These are phyloP conservation scores for Paxillus involutus DNA, from an alignment of 768 basidiomycete species.

Conservation along the genomic window DNA sequence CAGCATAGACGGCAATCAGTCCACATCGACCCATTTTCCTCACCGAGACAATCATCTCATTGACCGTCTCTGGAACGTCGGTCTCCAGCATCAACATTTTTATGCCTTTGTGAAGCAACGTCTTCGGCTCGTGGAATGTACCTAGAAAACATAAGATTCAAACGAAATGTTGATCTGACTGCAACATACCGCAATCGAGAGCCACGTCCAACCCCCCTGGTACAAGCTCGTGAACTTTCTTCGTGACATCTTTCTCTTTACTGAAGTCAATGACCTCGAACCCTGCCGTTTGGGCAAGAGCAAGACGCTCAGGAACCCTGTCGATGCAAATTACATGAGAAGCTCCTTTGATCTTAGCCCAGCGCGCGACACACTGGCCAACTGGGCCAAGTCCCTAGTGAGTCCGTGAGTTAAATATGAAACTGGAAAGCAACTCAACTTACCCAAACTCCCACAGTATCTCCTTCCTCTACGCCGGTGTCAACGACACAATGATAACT, in stretches of 20 bases:
- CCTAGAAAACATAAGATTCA: constrained; percentile 23
- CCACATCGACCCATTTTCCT: constrained; percentile 61
- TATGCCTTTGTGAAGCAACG: constrained; percentile 61
- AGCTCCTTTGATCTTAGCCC: constrained; percentile 67
- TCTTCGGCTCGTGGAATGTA: constrained; percentile 73
- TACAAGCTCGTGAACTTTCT: constrained; percentile 56
- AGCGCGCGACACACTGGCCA: constrained; percentile 59
- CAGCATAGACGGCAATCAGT: constrained; percentile 68
- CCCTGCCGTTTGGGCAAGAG: constrained; percentile 44
- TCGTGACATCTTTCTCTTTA: constrained; percentile 44
- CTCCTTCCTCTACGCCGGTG: constrained; percentile 70
- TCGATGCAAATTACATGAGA: constrained; percentile 73
- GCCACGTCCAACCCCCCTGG: constrained; percentile 66
- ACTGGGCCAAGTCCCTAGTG: constrained; percentile 63
- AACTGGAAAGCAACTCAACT: constrained; percentile 12
- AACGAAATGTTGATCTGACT: constrained; percentile 10
- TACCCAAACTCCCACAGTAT: constrained; percentile 72
- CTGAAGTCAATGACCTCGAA: constrained; percentile 63
- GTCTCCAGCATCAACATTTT: constrained; percentile 75
- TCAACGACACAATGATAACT: constrained; percentile 75
- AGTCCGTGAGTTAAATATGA: not conserved
- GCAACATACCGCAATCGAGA: constrained; percentile 45
- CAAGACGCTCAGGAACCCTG: constrained; percentile 49
- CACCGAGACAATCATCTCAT: constrained; percentile 48
- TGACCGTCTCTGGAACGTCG: constrained; percentile 64